Base-by-base conservation (phyloP, 2,329 filamentous ascomycete genomes). In the Hypomyces rosellus region DNA sequence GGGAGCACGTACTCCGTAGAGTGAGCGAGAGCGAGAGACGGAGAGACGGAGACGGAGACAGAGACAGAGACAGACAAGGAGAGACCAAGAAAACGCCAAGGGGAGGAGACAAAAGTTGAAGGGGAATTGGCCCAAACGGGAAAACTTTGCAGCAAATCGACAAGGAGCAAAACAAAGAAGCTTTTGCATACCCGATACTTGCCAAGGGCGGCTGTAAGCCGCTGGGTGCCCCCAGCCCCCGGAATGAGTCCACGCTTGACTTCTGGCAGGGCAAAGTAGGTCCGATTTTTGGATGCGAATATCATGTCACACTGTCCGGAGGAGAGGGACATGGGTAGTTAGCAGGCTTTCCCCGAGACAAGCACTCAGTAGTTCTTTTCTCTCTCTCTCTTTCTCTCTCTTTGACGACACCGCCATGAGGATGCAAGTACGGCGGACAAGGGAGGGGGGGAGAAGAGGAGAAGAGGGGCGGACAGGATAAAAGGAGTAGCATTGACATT, bases 231-330 rank as follows among this genome's bases (percentile, higher is more conserved):
- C 8, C 69, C 69, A 4, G 66, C 68, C 11, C 69, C 69, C 7
- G 69, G 69, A 41, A 72, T 68, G 11, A 69, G 59, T n/a, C 69
- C 69, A 49, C 69, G 65, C 25, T 60, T 65, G 34, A 70, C 67
- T 53, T 71, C 69, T 14, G 69, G 68, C 25, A 71, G 59, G 1
- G 68, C 67, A 50, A 71, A 70, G n/a, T 63, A 65, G 49, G 66
- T 63, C 25, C 33, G 16, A 45, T 55, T 57, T 13, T 61, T 57
- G 30, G 69, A 64, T 13, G 67, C 65, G 44, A 68, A 64, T 47
- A 72, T 69, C 37, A 71, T 57, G 53, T 72, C 69, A 48, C 69
- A 71, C 67, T 70, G 48, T 15, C 5, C 13, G 8, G 15, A 13
- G 39, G 30, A 4, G 18, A 37, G 36, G 4, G 44, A 42, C 20